Conservation (phyloP, 1,139 yeast species). For the Keqinozyma sinolaborantium region DNA sequence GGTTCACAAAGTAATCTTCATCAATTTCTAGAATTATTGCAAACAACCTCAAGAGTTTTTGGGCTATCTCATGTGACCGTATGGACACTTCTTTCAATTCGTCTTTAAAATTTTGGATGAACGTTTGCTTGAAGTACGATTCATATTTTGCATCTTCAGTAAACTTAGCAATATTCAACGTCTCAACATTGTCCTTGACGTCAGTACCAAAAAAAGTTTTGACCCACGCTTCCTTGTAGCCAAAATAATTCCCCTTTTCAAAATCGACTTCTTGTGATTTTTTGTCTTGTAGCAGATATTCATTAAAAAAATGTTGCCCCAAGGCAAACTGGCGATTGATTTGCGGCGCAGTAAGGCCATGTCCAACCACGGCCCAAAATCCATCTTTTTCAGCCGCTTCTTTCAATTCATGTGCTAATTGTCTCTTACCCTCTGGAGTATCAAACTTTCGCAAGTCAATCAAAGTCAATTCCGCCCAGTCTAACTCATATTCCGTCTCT, state of each 20-base stretch:
- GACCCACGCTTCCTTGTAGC: slow-evolving; percentile 24
- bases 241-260: slow-evolving; percentile 27
- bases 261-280: slow-evolving; percentile 22
- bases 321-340: slow-evolving; percentile 23
- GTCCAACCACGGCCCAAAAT: slow-evolving; percentile 27
- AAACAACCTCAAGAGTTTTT: slow-evolving; percentile 23
- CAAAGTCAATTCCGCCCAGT: slow-evolving; percentile 29
- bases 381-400: slow-evolving; percentile 27
- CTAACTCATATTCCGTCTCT: slow-evolving; percentile 22
- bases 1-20: slow-evolving; percentile 25
- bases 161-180: slow-evolving; percentile 31
- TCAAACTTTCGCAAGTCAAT: slow-evolving; percentile 26
- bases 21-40: slow-evolving; percentile 30
- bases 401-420: slow-evolving; percentile 22
- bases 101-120: slow-evolving; percentile 17
- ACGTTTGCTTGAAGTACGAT: slow-evolving; percentile 19
- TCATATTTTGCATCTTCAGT: slow-evolving; percentile 23
- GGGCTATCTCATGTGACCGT: slow-evolving; percentile 20
- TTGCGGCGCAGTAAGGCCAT: slow-evolving; percentile 23
- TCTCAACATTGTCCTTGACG: slow-evolving; percentile 27
- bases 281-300: slow-evolving; percentile 24
- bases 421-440: slow-evolving; percentile 21
- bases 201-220: slow-evolving; percentile 24
- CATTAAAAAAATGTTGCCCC: slow-evolving; percentile 25
- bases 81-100: slow-evolving; percentile 20